A percentile compares a stretch with the other conserved stretches of the same genome.
phyloP scores from a whole-genome alignment of 2,329 filamentous ascomycete genomes.

The Pestalotiopsis sp. region DNA sequence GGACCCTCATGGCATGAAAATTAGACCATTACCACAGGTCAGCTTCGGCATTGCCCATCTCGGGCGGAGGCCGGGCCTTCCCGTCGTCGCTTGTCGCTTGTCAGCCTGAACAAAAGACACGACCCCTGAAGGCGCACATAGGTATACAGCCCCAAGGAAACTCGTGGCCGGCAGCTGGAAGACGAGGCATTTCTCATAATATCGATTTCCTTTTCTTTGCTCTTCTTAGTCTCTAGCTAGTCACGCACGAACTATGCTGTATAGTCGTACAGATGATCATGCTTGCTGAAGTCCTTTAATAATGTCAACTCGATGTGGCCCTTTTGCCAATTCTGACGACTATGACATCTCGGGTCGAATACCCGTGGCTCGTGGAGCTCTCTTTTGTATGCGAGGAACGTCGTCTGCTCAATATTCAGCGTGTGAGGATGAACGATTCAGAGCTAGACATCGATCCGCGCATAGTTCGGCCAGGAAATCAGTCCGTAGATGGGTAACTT shows the following conservation, averaged over 20 bases:
- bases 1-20: not conserved
- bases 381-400: not conserved
- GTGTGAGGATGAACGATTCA: not conserved
- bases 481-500: constrained; percentile 11
- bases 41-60: constrained; percentile 9
- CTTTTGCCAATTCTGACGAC: not conserved
- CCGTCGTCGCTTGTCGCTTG: not conserved
- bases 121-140: not conserved
- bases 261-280: not conserved
- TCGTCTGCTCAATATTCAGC: not conserved
- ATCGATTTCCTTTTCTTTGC: not conserved
- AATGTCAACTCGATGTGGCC: not conserved
- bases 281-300: not conserved
- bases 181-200: not conserved
- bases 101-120: not conserved
- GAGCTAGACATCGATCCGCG: constrained; percentile 5
- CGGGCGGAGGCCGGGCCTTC: constrained; percentile 1
- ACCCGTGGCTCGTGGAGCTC: not conserved
- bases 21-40: not conserved
- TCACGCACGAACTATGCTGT: not conserved
- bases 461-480: not conserved
- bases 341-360: not conserved
- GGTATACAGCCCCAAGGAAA: not conserved
- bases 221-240: not conserved
- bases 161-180: not conserved